phyloP scores from a whole-genome alignment of 129 eudicot species.

The Ambrosia trifida region DNA sequence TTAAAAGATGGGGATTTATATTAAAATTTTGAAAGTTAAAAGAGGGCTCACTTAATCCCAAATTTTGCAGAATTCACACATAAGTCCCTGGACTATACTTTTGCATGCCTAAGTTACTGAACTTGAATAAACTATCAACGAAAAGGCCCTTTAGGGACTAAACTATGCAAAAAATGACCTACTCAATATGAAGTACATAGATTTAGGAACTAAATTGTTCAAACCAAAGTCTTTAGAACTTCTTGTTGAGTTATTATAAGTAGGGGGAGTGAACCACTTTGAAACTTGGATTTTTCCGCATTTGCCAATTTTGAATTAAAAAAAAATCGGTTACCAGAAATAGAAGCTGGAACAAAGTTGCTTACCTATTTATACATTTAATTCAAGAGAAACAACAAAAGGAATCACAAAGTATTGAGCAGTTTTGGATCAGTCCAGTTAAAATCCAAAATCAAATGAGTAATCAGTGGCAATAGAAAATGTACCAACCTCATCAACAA shows the following conservation, averaged over 20 bases:
- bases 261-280: background rate
- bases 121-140: background rate
- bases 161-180: no score
- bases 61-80: background rate
- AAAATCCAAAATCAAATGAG: background rate
- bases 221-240: background rate
- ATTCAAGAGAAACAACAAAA: background rate
- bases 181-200: no score
- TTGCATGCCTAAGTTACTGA: background rate
- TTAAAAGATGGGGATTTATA: no score
- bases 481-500: slow-evolving; percentile 82
- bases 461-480: background rate
- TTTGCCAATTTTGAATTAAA: no score
- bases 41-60: background rate
- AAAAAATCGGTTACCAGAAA: background rate
- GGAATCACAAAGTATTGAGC: background rate
- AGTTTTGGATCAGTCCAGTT: background rate
- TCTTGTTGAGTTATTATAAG: background rate
- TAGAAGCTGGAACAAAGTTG: background rate
- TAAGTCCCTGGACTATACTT: background rate
- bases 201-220: background rate
- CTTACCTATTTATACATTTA: background rate
- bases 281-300: background rate
- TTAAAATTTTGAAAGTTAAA: no score
- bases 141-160: background rate